These are phyloP conservation scores for Syzygium jambos DNA, from an alignment of 345 rosid species.

Conservation along the genomic window DNA sequence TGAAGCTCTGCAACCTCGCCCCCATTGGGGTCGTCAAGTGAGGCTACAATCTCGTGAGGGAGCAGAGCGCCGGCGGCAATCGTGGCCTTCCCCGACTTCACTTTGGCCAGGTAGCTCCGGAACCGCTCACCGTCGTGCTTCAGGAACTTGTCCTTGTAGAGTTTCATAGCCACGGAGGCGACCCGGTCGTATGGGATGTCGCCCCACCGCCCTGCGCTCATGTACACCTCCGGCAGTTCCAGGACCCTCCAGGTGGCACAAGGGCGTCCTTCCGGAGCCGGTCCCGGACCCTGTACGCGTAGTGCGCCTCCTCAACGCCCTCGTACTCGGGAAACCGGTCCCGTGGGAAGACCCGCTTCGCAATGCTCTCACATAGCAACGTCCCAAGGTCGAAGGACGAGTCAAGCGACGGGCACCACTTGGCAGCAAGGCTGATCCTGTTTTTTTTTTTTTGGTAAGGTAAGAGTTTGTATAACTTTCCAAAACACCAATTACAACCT, in stretches of 20 bases:
- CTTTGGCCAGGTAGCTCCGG: conserved; percentile 28
- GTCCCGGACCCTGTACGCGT: conserved; percentile 55
- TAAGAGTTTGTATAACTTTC: no score
- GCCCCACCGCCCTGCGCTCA: conserved; percentile 39
- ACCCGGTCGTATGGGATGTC: conserved; percentile 49
- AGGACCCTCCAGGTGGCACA: conserved; percentile 43
- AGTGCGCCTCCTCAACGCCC: conserved; percentile 56
- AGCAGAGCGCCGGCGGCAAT: conserved; percentile 58
- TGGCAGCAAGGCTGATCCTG: conserved; percentile 51
- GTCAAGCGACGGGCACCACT: conserved; percentile 70
- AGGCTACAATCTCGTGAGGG: conserved; percentile 51
- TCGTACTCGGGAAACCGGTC: conserved; percentile 38
- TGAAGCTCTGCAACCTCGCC: conserved; percentile 59
- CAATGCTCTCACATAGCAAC: conserved; percentile 51
- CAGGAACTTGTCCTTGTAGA: conserved; percentile 47
- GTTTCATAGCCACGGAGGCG: conserved; percentile 61
- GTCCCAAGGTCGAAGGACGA: conserved; percentile 46
- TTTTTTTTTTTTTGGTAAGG: no score
- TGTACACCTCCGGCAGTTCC: conserved; percentile 55
- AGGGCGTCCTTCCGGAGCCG: conserved; percentile 48
- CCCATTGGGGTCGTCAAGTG: conserved; percentile 22
- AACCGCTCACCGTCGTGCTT: conserved; percentile 44
- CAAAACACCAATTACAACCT: no score
- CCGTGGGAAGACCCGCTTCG: conserved; percentile 33
- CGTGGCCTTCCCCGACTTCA: conserved; percentile 32